A percentile compares a stretch with the other conserved stretches of the same genome.
Evolutionary conservation across 1,139 yeast species (phyloP).

Genomic region (Suhomyces wounanorum): DNA sequence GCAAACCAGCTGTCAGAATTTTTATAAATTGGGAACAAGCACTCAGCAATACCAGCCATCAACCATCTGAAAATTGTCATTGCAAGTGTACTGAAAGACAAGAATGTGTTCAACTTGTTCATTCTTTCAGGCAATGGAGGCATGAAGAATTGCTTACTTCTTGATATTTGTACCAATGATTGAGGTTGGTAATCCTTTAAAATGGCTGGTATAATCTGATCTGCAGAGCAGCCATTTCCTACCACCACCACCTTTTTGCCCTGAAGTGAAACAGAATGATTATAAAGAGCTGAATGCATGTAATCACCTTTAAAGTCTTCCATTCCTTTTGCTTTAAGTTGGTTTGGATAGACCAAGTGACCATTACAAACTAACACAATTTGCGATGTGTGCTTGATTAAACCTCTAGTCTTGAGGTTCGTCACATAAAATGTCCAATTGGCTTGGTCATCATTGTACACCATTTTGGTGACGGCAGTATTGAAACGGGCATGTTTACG

Average conservation of each 20-base stretch:
- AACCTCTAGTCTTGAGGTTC: slow-evolving; percentile 37
- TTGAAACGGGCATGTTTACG: slow-evolving; percentile 31
- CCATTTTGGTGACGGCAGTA: slow-evolving; percentile 31
- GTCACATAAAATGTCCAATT: slow-evolving; percentile 41
- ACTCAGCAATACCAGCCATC: slow-evolving; percentile 34
- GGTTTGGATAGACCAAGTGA: slow-evolving; percentile 40
- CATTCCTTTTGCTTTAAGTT: slow-evolving; percentile 36
- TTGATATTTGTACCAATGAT: slow-evolving; percentile 35
- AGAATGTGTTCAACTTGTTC: slow-evolving; percentile 24
- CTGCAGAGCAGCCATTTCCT: slow-evolving; percentile 30
- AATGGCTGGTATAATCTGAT: slow-evolving; percentile 28
- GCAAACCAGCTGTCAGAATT: slow-evolving; percentile 31
- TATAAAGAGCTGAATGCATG: slow-evolving; percentile 53
- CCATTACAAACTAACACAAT: slow-evolving; percentile 40
- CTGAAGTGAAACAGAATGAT: slow-evolving; percentile 39
- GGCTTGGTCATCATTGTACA: slow-evolving; percentile 33
- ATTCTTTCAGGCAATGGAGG: slow-evolving; percentile 39
- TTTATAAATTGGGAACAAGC: slow-evolving; percentile 38
- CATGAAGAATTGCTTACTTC: slow-evolving; percentile 43
- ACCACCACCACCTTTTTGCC: slow-evolving; percentile 26
- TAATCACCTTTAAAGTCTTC: slow-evolving; percentile 46
- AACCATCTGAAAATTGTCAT: slow-evolving; percentile 31
- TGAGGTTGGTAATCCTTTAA: slow-evolving; percentile 31
- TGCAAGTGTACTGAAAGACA: slow-evolving; percentile 31
- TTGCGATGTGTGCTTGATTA: slow-evolving; percentile 27